Conservation (phyloP, 208 protist species). For the Novymonas esmeraldas region DNA sequence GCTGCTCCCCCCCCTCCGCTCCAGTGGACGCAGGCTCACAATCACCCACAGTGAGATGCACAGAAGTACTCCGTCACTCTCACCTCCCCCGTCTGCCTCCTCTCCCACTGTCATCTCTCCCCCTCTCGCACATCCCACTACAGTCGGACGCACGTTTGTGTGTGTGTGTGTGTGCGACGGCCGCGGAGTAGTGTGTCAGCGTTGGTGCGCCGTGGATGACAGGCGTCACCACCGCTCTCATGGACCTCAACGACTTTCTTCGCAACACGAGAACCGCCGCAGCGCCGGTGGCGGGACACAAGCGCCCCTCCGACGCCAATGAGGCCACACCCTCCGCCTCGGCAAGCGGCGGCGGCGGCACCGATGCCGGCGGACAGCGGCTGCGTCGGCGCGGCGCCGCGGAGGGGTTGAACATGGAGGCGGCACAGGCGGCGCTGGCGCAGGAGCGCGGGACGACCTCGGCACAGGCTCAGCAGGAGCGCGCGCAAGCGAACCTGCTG, state of each 20-base stretch:
- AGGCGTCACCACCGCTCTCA: conserved; percentile 4
- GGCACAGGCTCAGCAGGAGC: conserved; percentile 22
- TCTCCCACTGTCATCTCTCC: background rate
- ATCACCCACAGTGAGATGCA: too few relatives aligned
- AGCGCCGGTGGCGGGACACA: conserved; percentile 28
- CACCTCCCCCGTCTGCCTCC: background rate
- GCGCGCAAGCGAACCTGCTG: conserved; percentile 23
- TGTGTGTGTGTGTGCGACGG: too few relatives aligned
- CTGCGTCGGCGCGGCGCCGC: conserved; percentile 20
- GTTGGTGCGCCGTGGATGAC: background rate
- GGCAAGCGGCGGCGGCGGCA: background rate
- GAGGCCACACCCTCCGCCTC: background rate
- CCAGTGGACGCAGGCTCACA: too few relatives aligned
- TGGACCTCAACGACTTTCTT: conserved; percentile 66
- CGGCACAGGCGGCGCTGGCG: conserved; percentile 28
- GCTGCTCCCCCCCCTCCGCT: too few relatives aligned
- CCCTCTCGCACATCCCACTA: background rate
- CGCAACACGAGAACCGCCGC: conserved; percentile 56
- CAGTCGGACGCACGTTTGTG: too few relatives aligned
- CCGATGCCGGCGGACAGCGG: conserved; percentile 1
- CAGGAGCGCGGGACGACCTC: conserved; percentile 28
- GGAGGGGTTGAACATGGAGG: conserved; percentile 33
- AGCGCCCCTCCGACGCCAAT: conserved; percentile 16
- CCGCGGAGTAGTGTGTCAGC: too few relatives aligned
- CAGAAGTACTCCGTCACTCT: background rate